A percentile compares a stretch with the other conserved stretches of the same genome.
These are phyloP conservation scores for Hymenoscyphus scutula DNA, from an alignment of 2,329 filamentous ascomycete species.

Conservation along the genomic window DNA sequence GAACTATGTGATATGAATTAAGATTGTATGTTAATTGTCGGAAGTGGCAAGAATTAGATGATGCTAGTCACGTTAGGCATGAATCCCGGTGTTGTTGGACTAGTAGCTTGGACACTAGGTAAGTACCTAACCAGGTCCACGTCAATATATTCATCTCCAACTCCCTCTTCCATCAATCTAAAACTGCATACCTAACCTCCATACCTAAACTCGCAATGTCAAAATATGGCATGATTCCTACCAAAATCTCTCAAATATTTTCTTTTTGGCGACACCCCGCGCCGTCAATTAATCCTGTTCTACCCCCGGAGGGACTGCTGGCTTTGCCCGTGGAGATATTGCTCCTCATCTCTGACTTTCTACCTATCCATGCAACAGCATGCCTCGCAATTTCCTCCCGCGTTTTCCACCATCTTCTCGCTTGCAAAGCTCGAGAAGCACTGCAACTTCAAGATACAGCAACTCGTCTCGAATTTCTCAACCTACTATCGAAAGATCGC, in stretches of 20 bases:
- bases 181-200: not conserved
- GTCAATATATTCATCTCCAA: not conserved
- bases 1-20: too few species aligned
- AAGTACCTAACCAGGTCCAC: not conserved
- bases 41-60: too few species aligned
- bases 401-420: not conserved
- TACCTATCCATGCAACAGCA: not conserved
- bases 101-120: too few species aligned
- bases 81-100: too few species aligned
- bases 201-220: not conserved
- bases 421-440: not conserved
- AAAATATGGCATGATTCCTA: not conserved
- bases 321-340: not conserved
- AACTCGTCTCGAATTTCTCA: not conserved
- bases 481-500: not conserved
- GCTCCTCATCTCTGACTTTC: not conserved
- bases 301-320: not conserved
- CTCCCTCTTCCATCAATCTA: not conserved
- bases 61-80: too few species aligned
- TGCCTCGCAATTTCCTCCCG: not conserved
- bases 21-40: too few species aligned
- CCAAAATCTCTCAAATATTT: not conserved
- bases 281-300: not conserved
- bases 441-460: slow-evolving; percentile 2
- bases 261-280: not conserved